A percentile compares a stretch with the other conserved stretches of the same genome.
phyloP scores from a whole-genome alignment of 2,329 filamentous ascomycete genomes.

The Aspergillus japonicus region DNA sequence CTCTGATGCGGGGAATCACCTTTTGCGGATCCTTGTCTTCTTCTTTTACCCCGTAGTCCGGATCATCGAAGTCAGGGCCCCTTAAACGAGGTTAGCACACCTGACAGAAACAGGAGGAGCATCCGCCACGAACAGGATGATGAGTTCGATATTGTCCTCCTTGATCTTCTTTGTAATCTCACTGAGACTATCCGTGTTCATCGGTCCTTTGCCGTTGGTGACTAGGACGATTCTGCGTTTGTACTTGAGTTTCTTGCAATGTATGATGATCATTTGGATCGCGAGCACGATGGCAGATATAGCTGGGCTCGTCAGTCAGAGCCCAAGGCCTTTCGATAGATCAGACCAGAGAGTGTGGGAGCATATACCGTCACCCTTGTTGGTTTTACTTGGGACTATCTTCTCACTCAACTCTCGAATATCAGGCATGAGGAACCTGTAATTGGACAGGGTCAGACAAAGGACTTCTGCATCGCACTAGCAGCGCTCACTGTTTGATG shows the following conservation, averaged over 20 bases:
- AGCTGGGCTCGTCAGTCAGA: constrained; percentile 36
- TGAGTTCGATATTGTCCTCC: constrained; percentile 71
- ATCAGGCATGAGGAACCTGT: constrained; percentile 63
- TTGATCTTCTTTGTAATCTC: constrained; percentile 73
- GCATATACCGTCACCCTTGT: constrained; percentile 66
- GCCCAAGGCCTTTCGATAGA: background rate
- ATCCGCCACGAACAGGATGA: constrained; percentile 64
- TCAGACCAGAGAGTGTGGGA: constrained; percentile 8
- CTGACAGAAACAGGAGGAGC: too few species aligned
- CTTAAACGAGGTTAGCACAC: constrained; percentile 46
- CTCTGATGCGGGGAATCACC: constrained; percentile 40
- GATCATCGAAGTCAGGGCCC: constrained; percentile 90
- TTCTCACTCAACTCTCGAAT: constrained; percentile 63
- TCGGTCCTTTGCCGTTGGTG: constrained; percentile 72
- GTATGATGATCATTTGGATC: constrained; percentile 76
- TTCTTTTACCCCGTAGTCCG: constrained; percentile 87
- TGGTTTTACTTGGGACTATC: constrained; percentile 66
- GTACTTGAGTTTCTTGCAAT: constrained; percentile 80
- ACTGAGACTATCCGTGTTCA: constrained; percentile 70
- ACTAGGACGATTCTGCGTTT: constrained; percentile 77
- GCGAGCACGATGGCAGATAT: constrained; percentile 85
- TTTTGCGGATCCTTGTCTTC: constrained; percentile 76
- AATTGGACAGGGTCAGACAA: constrained; percentile 9
- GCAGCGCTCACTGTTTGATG: constrained; percentile 63
- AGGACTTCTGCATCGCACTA: background rate